Evolutionary conservation across 2,329 filamentous ascomycete species (phyloP), one percentile per base, ranked within the genome.

Genomic region (Penicillium sp.): DNA sequence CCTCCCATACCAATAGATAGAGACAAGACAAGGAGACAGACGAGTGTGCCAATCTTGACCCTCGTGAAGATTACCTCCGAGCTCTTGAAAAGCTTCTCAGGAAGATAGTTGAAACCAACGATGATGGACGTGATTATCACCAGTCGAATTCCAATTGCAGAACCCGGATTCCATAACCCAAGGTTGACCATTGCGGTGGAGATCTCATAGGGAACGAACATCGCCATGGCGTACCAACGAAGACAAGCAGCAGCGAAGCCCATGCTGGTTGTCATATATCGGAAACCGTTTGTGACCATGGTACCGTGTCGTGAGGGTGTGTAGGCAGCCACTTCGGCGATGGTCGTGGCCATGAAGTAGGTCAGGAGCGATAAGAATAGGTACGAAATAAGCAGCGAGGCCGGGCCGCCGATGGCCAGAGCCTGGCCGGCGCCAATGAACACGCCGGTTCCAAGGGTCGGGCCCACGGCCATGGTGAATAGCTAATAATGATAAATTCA

Each of bases 101-200:
- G 71, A 2, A 76, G 54, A 35, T 67, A 59, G 44, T 76, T 76
- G 39, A 72, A 58, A 3, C 58, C 64, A n/a, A 74, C 56, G 35
- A 85, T 76, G 19, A 84, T 68, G n/a, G 75, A 56, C 34, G 82
- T 73, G 36, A 80, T 63, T 41, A 80, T 73, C 6, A 72, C 74
- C 34, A 75, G 65, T 54, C 70, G 72, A 16, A 67, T 56, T 5
- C 64, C 64, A 17, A 70, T 58, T 7, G 60, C 60, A 17, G 64
- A 36, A 4, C 55, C 57, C 9, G 67, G 63, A 13, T 60, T 54
- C 80, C 81, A 85, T 53, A 78, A 78, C 43, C 78, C 66, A 50
- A 84, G 77, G 21, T 84, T 71, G 18, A 83, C 76, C 49, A 79
- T 75, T 18, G 80, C 79, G n/a, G 80, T 81, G 0, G 78, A 79